Evolutionary conservation across 2,329 filamentous ascomycete species (phyloP), one percentile per base, ranked within the genome.

Genomic region (Ceratocystis papillata): DNA sequence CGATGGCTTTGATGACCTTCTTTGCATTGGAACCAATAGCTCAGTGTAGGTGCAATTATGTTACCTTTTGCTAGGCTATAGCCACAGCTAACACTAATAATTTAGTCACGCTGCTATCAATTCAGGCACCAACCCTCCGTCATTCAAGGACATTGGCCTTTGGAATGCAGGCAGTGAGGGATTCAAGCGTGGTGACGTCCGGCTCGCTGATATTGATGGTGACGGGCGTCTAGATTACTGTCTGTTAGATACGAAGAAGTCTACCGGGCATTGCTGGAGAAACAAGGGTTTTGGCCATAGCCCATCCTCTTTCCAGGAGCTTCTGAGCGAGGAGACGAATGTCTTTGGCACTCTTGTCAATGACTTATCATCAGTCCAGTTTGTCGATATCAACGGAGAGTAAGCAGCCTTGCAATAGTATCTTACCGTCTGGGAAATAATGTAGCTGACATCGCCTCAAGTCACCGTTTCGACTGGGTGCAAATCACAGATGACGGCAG

Each of bases 151-250:
- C 20, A 63, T 66, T 22, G 67, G 57, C 7, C 25, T 65, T 33
- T 69, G 67, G 50, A 63, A 67, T 33, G 33, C n/a, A 6, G 37
- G 37, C 1, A 44, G 37, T 37, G 46, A 30, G 28, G 67, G 66
- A 59, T 33, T 63, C 55, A 37, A 57, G 50, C 28, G 70, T 44
- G 69, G 73, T 6, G 60, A 69, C 44, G 69, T 76, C 5, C 69
- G 71, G 0, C 67, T 76, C 2, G 75, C 68, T 0, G 74, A 76
- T 59, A 68, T 74, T 20, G 73, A 74, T 61, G 71, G 70, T 3
- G 72, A 77, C 63, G 75, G 75, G 0, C 70, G 75, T 0, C 59
- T 71, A 0, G 76, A 77, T 67, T 77, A 74, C 63, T 73, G 73
- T 48, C 60, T 71, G 20, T 20, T 65, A 30, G 53, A 65, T 28